Conservation (phyloP, 257 asterid species). For the Plantago ovata region DNA sequence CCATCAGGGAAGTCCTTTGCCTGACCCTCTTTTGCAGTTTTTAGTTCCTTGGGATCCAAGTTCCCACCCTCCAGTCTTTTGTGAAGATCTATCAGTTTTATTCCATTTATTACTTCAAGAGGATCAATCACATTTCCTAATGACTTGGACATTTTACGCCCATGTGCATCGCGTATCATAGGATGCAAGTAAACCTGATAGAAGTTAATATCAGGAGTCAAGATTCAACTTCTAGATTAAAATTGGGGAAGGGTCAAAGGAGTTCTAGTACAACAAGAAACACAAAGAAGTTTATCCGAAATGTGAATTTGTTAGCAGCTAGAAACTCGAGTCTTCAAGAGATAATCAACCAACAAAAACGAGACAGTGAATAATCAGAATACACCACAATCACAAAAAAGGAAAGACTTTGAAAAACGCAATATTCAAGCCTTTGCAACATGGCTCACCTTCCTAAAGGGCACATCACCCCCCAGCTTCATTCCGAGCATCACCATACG, state of each 20-base stretch:
- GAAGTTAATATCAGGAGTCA: slow-evolving; percentile 5
- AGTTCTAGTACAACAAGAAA: no score
- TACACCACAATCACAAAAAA: not conserved
- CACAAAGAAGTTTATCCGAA: not conserved
- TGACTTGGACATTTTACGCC: slow-evolving; percentile 99
- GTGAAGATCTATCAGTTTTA: slow-evolving; percentile 68
- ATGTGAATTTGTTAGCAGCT: not conserved
- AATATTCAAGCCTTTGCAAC: not conserved
- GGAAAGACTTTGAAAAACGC: not conserved
- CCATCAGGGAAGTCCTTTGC: slow-evolving; percentile 84
- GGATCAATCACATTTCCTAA: slow-evolving; percentile 94
- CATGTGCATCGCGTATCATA: slow-evolving; percentile 97
- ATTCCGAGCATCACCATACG: slow-evolving; percentile 99
- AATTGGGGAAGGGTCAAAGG: not conserved
- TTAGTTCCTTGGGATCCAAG: slow-evolving; percentile 76
- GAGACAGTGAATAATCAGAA: slow-evolving; percentile 15
- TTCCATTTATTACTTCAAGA: slow-evolving; percentile 80
- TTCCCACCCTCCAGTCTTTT: slow-evolving; percentile 89
- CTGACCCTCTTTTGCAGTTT: slow-evolving; percentile 89
- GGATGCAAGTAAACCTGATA: slow-evolving; percentile 90
- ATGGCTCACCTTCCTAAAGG: slow-evolving; percentile 69
- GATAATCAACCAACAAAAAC: slow-evolving; percentile 2
- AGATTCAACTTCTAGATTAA: not conserved
- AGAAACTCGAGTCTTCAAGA: not conserved
- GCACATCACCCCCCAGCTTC: slow-evolving; percentile 92